Base-by-base conservation (phyloP, 345 rosid genomes). In the Conringia planisiliqua region DNA sequence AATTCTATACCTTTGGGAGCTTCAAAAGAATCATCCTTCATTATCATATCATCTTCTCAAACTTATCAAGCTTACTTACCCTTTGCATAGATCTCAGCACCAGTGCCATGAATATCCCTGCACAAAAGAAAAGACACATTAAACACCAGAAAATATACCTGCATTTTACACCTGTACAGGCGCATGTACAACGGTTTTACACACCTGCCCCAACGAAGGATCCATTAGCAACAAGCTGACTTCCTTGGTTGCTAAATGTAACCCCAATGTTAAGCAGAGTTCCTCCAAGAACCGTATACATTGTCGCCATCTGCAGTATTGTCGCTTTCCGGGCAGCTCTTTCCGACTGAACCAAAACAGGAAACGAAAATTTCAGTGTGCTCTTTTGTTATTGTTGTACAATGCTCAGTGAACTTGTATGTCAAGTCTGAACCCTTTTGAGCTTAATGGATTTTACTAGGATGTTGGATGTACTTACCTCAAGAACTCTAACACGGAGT, bases 401-500 rank as follows among this genome's bases (percentile, higher is more conserved):
- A 3, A 27, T 68, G 3, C 29, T 68, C 39, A 40, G 8, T 39
- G 35, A 54, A 54, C 52, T 20, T 55, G 13, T 62, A 32, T 13
- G 52, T 3, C 44, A 7, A 48, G 35, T 66, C 58, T 32, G 46
- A 44, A 6, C 0, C 24, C 24, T 50, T 20, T 50, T 50, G 0
- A 18, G 18, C 20, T 10, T 64, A 35, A 2, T 57, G n/a, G 0
- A 57, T 2, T 33, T 11, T 12, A 48, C 46, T 50, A 35, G 5
- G 46, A 33, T 27, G 43, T 24, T 66, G 26, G 17, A 51, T 16
- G 16, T 16, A 4, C 54, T 62, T 82, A 91, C 98, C 98, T 95
- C 99, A 12, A 91, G 96, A 76, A 94, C 97, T 38, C 98, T 86
- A 58, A 94, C 93, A 55, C 95, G 84, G 62, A 94, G 97, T 80